A percentile compares a stretch with the other conserved stretches of the same genome.
phyloP scores from a whole-genome alignment of 2,329 filamentous ascomycete genomes.

The Sporothrix mexicana region DNA sequence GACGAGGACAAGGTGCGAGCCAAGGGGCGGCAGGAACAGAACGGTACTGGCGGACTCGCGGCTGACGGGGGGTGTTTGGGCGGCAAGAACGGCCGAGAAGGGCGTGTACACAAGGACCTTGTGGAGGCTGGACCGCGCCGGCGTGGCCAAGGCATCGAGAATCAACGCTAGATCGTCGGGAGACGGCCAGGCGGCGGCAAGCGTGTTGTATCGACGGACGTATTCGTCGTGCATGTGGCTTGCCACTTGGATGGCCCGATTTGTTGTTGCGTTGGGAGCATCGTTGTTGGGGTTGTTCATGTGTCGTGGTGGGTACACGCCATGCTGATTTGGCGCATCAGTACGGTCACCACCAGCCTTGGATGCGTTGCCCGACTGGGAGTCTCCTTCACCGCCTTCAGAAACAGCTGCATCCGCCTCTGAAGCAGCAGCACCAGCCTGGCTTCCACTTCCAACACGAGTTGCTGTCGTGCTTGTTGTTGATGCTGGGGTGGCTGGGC shows the following conservation, averaged over 20 bases:
- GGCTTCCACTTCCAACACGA: neutral
- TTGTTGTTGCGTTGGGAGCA: neutral
- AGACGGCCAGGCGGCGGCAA: constrained; percentile 31
- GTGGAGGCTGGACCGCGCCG: constrained; percentile 1
- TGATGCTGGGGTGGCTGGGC: constrained; percentile 15
- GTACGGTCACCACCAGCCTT: neutral
- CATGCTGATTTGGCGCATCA: neutral
- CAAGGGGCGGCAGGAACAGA: constrained; percentile 26
- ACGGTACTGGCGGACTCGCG: neutral
- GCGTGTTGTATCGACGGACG: constrained; percentile 25
- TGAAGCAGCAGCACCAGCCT: neutral
- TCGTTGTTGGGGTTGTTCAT: neutral
- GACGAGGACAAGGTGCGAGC: constrained; percentile 44
- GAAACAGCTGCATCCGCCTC: neutral
- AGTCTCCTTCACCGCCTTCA: neutral
- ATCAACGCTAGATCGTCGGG: constrained; percentile 6
- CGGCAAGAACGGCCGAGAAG: constrained; percentile 22
- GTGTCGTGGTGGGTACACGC: neutral
- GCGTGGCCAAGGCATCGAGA: constrained; percentile 16
- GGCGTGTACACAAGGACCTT: constrained; percentile 28
- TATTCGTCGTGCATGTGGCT: constrained; percentile 29
- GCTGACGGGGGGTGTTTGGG: constrained; percentile 23
- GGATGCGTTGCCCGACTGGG: too few relatives aligned
- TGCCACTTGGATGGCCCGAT: neutral
- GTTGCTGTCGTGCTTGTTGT: neutral